Conservation (phyloP, 1,284 basidiomycete genomes). For the Mixia osmundae region DNA sequence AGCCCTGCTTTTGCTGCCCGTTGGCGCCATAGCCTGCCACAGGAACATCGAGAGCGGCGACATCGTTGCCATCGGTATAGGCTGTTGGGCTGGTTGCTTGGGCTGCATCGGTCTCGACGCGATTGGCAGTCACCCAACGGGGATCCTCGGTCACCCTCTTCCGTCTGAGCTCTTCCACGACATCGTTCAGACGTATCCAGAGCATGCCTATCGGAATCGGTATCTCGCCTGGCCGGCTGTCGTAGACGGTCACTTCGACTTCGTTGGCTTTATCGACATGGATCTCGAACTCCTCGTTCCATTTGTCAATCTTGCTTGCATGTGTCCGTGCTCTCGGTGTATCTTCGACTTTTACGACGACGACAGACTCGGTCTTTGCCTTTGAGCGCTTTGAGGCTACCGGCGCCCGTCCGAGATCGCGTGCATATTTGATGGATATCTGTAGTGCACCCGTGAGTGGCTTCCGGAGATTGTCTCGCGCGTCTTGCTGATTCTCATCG, state of each 20-base stretch:
- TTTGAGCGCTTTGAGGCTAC: slow-evolving; percentile 30
- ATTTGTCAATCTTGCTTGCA: slow-evolving; percentile 75
- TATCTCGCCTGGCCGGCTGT: slow-evolving; percentile 42
- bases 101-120: slow-evolving; percentile 11
- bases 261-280: slow-evolving; percentile 95
- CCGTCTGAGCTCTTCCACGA: slow-evolving; percentile 78
- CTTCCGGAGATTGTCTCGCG: slow-evolving; percentile 73
- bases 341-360: slow-evolving; percentile 90
- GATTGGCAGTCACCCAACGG: slow-evolving; percentile 73
- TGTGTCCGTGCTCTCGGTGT: slow-evolving; percentile 79
- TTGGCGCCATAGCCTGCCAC: too few species aligned
- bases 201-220: slow-evolving; percentile 81
- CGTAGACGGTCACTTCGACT: slow-evolving; percentile 88
- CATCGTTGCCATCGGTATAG: neutral
- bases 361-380: slow-evolving; percentile 55
- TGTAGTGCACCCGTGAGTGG: slow-evolving; percentile 82
- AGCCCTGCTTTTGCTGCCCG: too few species aligned
- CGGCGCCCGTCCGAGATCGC: slow-evolving; percentile 70
- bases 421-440: slow-evolving; percentile 66
- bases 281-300: slow-evolving; percentile 95
- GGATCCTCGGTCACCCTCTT: slow-evolving; percentile 68
- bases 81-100: too few species aligned
- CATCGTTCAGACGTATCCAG: slow-evolving; percentile 85
- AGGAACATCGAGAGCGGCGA: neutral
- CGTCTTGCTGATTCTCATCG: slow-evolving; percentile 45